phyloP scores from a whole-genome alignment of 2,329 filamentous ascomycete species.

The Lasiodiplodia citricola region DNA sequence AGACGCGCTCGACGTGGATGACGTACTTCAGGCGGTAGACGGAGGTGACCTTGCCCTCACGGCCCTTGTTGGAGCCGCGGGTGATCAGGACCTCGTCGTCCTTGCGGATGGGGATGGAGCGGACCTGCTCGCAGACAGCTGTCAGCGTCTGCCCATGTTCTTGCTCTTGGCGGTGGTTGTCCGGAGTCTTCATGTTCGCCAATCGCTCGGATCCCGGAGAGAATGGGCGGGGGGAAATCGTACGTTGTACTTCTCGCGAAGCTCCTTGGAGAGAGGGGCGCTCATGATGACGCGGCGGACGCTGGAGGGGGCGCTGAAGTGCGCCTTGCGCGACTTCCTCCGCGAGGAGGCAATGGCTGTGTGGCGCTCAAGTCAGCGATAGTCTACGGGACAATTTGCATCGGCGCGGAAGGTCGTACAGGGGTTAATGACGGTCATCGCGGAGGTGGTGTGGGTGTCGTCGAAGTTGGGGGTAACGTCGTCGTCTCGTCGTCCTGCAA shows the following conservation, averaged over 20 bases:
- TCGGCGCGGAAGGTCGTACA: conserved; percentile 48
- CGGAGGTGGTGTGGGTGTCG: conserved; percentile 41
- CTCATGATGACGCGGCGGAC: conserved; percentile 96
- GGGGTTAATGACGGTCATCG: conserved; percentile 74
- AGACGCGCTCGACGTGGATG: conserved; percentile 95
- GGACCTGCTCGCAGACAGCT: conserved; percentile 65
- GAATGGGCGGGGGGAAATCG: conserved; percentile 38
- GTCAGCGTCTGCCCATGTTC: conserved; percentile 21
- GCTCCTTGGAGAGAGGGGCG: conserved; percentile 70
- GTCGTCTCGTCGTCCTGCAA: conserved; percentile 26
- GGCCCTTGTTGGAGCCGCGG: conserved; percentile 94
- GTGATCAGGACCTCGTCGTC: conserved; percentile 84
- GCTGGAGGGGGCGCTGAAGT: conserved; percentile 95
- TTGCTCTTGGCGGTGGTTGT: neutral
- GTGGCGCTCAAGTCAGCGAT: conserved; percentile 23
- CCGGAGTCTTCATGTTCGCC: neutral
- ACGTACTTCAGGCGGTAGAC: conserved; percentile 85
- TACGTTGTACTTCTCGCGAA: conserved; percentile 99
- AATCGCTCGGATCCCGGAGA: conserved; percentile 7
- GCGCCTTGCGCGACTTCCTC: conserved; percentile 98
- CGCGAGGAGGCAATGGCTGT: conserved; percentile 73
- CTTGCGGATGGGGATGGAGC: conserved; percentile 77
- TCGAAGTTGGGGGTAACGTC: conserved; percentile 25
- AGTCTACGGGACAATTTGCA: neutral
- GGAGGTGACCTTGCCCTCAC: conserved; percentile 96